phyloP scores from a whole-genome alignment of 169 alveolate genomes.

The Cryptosporidium muris region DNA sequence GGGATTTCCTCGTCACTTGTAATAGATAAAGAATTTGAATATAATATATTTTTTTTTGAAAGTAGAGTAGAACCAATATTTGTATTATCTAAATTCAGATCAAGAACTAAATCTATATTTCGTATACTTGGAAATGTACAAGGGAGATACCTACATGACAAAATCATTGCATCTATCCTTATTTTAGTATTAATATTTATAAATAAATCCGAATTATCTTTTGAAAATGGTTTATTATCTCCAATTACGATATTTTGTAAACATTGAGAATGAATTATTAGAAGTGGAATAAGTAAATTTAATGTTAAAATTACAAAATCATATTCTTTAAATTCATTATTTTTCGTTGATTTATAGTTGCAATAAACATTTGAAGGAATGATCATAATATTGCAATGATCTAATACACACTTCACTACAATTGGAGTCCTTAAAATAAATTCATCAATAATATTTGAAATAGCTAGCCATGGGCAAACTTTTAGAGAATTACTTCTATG shows the following conservation, averaged over 20 bases:
- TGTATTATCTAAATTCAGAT: slow-evolving; percentile 55
- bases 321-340: slow-evolving; percentile 1
- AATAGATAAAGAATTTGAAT: neutral
- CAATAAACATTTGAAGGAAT: slow-evolving; percentile 17
- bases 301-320: slow-evolving; percentile 57
- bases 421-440: slow-evolving; percentile 63
- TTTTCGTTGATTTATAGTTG: neutral
- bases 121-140: slow-evolving; percentile 46
- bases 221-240: neutral
- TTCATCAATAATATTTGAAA: slow-evolving; percentile 61
- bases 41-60: neutral
- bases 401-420: slow-evolving; percentile 52
- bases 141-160: slow-evolving; percentile 48
- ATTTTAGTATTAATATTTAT: neutral
- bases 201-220: neutral
- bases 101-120: slow-evolving; percentile 49
- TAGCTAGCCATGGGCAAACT: slow-evolving; percentile 70
- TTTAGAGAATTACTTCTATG: slow-evolving; percentile 47
- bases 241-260: slow-evolving; percentile 56
- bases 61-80: slow-evolving; percentile 21
- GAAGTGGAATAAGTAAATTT: slow-evolving; percentile 21
- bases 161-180: slow-evolving; percentile 51
- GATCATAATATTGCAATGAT: slow-evolving; percentile 46
- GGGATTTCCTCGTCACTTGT: neutral
- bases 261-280: slow-evolving; percentile 53